Conservation (phyloP, 2,329 filamentous ascomycete genomes). For the Ophiostoma triangulosporum region DNA sequence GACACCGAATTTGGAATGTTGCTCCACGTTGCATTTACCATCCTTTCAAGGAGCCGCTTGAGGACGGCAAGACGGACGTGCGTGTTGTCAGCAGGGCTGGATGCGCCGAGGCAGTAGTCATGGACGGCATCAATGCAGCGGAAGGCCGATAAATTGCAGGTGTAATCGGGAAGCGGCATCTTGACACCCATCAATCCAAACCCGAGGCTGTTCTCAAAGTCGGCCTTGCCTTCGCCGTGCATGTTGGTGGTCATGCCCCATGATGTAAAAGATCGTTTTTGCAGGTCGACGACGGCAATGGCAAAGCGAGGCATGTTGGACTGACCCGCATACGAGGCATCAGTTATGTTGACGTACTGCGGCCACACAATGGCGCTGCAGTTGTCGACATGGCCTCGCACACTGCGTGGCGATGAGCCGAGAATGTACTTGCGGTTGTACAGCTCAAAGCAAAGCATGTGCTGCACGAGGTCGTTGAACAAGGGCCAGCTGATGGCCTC, state of each 20-base stretch:
- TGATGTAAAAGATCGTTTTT: not conserved
- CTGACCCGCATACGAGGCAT: not conserved
- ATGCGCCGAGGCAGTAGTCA: not conserved
- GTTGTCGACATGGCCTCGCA: no score
- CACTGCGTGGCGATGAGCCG: not conserved
- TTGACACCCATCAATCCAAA: not conserved
- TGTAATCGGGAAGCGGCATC: not conserved
- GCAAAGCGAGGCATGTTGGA: not conserved
- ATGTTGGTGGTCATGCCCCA: not conserved
- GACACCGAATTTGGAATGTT: not conserved
- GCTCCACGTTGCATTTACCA: not conserved
- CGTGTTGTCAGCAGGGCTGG: not conserved
- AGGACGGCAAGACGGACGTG: not conserved
- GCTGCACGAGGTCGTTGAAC: not conserved
- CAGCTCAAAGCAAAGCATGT: not conserved
- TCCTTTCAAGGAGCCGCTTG: not conserved
- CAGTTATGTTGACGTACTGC: not conserved
- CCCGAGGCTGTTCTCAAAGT: not conserved
- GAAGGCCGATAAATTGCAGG: not conserved
- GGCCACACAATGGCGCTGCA: not conserved
- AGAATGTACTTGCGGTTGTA: not conserved
- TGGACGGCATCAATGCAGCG: not conserved
- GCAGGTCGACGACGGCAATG: not conserved
- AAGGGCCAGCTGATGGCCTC: not conserved
- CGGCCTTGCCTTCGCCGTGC: not conserved